These are phyloP conservation scores for Camellia lanceoleosa DNA, from an alignment of 148 eudicot genomes.

Conservation along the genomic window DNA sequence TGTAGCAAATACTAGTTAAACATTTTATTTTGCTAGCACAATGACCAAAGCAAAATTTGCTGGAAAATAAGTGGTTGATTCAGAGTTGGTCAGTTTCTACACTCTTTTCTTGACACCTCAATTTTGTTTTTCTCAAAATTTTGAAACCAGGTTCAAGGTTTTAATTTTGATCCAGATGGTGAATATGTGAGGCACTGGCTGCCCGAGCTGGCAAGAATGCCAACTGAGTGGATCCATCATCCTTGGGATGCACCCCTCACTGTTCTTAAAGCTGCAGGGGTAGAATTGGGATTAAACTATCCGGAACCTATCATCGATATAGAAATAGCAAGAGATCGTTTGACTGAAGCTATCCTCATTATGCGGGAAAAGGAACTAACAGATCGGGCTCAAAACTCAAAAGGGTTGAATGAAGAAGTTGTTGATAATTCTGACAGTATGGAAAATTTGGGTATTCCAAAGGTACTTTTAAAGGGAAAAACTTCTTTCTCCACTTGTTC, in stretches of 20 bases:
- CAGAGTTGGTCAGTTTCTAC: not conserved
- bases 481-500: constrained; percentile 46
- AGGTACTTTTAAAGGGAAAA: constrained; percentile 42
- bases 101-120: not conserved
- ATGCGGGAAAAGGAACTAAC: constrained; percentile 64
- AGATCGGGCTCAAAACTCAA: constrained; percentile 31
- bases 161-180: constrained; percentile 79
- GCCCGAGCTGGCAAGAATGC: constrained; percentile 93
- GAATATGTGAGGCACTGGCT: constrained; percentile 89
- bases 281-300: constrained; percentile 81
- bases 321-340: constrained; percentile 62
- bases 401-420: constrained; percentile 60
- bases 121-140: not conserved
- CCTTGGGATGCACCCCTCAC: constrained; percentile 84
- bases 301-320: constrained; percentile 78
- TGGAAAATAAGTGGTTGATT: constrained; percentile 10
- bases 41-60: not conserved
- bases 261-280: constrained; percentile 80
- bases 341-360: constrained; percentile 54
- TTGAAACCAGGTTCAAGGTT: constrained; percentile 74
- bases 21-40: not conserved
- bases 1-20: not conserved
- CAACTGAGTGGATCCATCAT: constrained; percentile 96
- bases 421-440: constrained; percentile 53
- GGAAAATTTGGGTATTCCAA: constrained; percentile 32